Base-by-base conservation (phyloP, 164 flowering plant species). In the Berberis thunbergii region DNA sequence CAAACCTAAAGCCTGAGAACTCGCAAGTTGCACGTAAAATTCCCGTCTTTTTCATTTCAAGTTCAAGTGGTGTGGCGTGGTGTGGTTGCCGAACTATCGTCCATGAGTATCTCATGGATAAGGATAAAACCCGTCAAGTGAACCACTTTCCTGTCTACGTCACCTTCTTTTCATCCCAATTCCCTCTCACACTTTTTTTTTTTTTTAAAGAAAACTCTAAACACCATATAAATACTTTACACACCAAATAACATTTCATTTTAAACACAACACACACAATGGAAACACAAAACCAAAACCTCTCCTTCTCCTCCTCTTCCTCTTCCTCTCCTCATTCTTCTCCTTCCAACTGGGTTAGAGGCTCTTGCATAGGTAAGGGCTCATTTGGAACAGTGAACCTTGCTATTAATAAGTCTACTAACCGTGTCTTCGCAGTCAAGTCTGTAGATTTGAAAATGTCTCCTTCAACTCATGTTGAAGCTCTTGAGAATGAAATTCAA, bases 351-450 rank as follows among this genome's bases (percentile, higher is more conserved):
- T 89, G 96, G 96, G 54, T 63, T 0, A 72, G 89, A 70, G 84
- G 87, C 3, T 64, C 59, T 45, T 69, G 72, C 64, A 76, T 89
- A 0, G 96, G 94, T 38, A 69, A 68, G 44, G 96, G 96, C 45
- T 79, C 89, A 1, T 83, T 76, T 45, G 94, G 85, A 0, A 69
- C 81, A 2, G 96, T 89, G 2, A 68, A 60, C 61, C 57, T 84
- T 11, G 92, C 84, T 4, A 49, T 67, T 2, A 1, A 38, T 57
- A 58, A 45, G 45, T 52, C 72, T 2, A 60, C 55, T 79, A 81
- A 79, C 7, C 54, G 13, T 1, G 61, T 79, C 13, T 89, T 89
- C 64, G 96, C 96, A 0, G 94, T 84, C 38, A 89, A 89, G 69
- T 89, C 91, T 3, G 86, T 80, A 1, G 73, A 77, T 12, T 42